Evolutionary conservation across 1,139 yeast genomes (phyloP), one percentile per base, ranked within the genome.

Genomic region (Sugiyamaella japonica): DNA sequence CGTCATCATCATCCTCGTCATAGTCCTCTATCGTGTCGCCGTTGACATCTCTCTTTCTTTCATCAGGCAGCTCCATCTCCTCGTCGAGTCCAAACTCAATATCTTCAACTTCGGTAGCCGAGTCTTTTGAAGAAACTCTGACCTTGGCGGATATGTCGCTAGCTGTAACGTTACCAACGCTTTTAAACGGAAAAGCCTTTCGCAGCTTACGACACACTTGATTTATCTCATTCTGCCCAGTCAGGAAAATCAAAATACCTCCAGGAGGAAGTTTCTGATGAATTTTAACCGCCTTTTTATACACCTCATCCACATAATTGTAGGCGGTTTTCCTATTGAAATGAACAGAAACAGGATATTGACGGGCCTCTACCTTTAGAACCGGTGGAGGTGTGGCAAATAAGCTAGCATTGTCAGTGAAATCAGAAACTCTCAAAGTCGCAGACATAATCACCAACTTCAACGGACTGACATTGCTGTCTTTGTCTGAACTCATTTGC

Each of bases 181-280:
- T 76, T 10, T 78, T 76, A 57, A 80, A 76, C 2, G 96, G 93
- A 64, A 89, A 90, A 57, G 86, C 86, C 34, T 77, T 73, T 56
- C 85, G 76, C 52, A 95, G 74, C 59, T 76, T 78, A 60, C 84
- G 85, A 7, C 91, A 96, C 71, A 90, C 77, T 5, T 82, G 79
- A 7, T 82, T 81, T 63, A 95, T 95, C 68, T 95, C 99, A 61
- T 87, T 86, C 67, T 91, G 97, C 61, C 99, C 98, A 0, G 99
- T 95, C 69, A 95, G 73, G 68, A 95, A 95, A 7, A 95, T 80
- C 59, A 95, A 77, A 40, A 95, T 93, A 1, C 97, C 97, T 41
- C 99, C 99, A 2, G 91, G 91, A 1, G 99, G 99, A 41, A 95
- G 76, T 58, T 79, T 78, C 61, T 80, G 81, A 66, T 95, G 99